phyloP scores from a whole-genome alignment of 2,329 filamentous ascomycete species.

The Exophiala oligosperma region DNA sequence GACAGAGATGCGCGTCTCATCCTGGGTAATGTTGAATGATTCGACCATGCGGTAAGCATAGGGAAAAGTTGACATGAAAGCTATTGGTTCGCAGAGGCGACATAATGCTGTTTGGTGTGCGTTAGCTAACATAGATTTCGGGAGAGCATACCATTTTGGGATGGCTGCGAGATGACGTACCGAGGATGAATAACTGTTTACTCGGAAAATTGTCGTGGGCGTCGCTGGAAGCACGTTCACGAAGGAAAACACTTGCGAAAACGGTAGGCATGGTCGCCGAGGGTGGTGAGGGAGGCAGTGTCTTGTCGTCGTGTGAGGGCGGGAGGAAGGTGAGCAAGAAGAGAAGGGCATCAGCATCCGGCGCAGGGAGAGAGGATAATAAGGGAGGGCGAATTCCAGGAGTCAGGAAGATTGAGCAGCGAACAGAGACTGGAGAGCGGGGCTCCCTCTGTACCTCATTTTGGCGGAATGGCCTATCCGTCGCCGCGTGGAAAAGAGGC shows the following conservation, averaged over 20 bases:
- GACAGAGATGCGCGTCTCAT: constrained; percentile 77
- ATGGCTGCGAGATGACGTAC: constrained; percentile 37
- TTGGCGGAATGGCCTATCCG: constrained; percentile 25
- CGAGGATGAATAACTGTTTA: constrained; percentile 54
- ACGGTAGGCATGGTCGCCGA: constrained; percentile 20
- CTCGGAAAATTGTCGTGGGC: constrained; percentile 54
- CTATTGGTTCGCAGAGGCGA: constrained; percentile 96
- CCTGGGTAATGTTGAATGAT: constrained; percentile 80
- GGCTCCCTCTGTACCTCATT: constrained; percentile 10
- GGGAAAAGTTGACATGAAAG: constrained; percentile 99
- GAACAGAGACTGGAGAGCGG: constrained; percentile 9
- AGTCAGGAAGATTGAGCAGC: constrained; percentile 18
- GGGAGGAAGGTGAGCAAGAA: constrained; percentile 23
- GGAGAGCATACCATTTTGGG: constrained; percentile 20
- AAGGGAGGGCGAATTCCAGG: constrained; percentile 22
- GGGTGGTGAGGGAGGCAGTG: neutral
- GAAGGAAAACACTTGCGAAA: constrained; percentile 15
- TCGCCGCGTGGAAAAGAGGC: constrained; percentile 24
- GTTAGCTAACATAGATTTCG: constrained; percentile 16
- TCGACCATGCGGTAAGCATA: constrained; percentile 98
- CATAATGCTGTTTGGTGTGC: constrained; percentile 66
- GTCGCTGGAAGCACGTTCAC: constrained; percentile 17
- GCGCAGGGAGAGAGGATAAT: constrained; percentile 19
- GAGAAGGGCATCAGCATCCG: constrained; percentile 11
- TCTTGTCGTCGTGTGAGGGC: constrained; percentile 10